Base-by-base conservation (phyloP, 2,329 filamentous ascomycete genomes). In the Apiospora sp. region DNA sequence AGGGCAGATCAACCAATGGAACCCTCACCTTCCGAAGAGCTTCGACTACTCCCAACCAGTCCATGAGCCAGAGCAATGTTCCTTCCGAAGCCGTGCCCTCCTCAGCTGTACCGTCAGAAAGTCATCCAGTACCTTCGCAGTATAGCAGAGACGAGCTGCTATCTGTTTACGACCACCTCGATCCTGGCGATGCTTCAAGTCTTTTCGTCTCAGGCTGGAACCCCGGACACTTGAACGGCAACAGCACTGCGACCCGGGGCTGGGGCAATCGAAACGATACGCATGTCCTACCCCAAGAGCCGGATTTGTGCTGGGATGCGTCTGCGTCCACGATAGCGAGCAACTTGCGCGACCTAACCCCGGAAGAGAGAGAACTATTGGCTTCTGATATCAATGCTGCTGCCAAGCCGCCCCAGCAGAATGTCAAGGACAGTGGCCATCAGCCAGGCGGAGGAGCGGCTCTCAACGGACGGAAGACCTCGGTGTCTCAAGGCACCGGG, bases 231-330 rank as follows among this genome's bases (percentile, higher is more conserved):
- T 84, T 90, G 54, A 95, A 94, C 77, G 91, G 92, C 54, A 94
- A 94, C 77, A 91, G 92, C 80, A 78, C 87, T 82, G 78, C 85
- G 76, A 77, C 89, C 82, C 83, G 91, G 81, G 89, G 90, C 71
- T 97, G 94, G 94, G 93, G 93, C 70, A 94, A 95, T 82, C 88
- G 87, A 76, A 89, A 90, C 73, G 95, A 98, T 75, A 89, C 88
- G 73, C 92, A 94, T 80, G 91, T 93, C 75, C 86, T 88, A 75
- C 91, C 91, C 73, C 90, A 93, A 79, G 95, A 96, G 64, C 94
- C 95, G n/a, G 94, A 96, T 75, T 90, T 96, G 58, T 98, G 95
- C 82, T 99, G 96, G 96, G 94, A 97, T 79, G 84, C 89, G 73
- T 88, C 88, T 73, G 94, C 93, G 34, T 88, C 88, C 71, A 87